Base-by-base conservation (phyloP, 192 early-diverging fungal genomes). In the Jimgerdemannia lactiflua region DNA sequence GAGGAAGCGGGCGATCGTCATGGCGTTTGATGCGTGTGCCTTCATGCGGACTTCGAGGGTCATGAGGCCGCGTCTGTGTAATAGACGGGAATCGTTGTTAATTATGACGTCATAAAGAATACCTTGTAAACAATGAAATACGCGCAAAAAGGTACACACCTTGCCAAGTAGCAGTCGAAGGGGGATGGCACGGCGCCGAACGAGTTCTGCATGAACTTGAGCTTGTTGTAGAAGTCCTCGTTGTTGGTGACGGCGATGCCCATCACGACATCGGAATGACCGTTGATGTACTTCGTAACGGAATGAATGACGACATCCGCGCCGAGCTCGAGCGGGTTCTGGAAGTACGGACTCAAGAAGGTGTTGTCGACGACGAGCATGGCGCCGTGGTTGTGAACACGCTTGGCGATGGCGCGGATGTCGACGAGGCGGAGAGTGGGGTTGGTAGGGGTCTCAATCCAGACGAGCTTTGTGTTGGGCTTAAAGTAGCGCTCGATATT, bases 271-370 rank as follows among this genome's bases (percentile, higher is more conserved):
- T 99, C 98, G 29, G 96, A 97, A 84, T 99, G 97, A 65, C 98
- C 97, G 86, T 98, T 98, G 80, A 99, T 93, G 85, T 98, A 99
- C 84, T 98, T 98, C 71, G 97, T 99, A 29, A 96, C 96, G 19
- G 96, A 97, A 86, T 99, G 96, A 9, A 98, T 93, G 18, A 98
- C 96, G 75, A 99, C 90, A 80, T 99, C 97, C n/a, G 96, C 97
- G 66, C 96, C 97, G 68, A 98, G 87, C 14, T 84, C 76, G 18
- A 99, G 89, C 7, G 97, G 97, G 72, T 91, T 94, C 82, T 95
- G 94, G 88, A 95, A 95, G 84, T 93, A 95, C 72, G 94, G 93
- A 70, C 87, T 89, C 86, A 95, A 88, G 77, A 96, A 95, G 18
- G 94, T 95, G 88, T 97, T 94, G 84, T 93, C 92, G 29, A 95